Conservation (phyloP, 805 yeast species). For the Naumovozyma castellii region DNA sequence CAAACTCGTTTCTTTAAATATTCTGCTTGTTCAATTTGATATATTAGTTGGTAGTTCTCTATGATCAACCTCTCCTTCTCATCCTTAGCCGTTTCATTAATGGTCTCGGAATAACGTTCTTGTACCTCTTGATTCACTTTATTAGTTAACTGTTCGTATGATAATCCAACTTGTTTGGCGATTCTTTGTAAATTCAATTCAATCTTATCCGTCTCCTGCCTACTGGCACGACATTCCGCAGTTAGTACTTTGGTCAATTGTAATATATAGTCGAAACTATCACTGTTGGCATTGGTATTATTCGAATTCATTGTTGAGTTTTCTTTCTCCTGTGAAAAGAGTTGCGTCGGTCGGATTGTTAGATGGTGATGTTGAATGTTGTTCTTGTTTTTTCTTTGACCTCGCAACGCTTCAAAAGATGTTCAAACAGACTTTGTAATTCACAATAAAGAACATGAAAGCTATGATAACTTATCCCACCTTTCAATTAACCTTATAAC, state of each 20-base stretch:
- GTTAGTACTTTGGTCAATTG: slow-evolving; percentile 20
- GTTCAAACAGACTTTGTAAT: too few relatives aligned
- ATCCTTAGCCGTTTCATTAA: not conserved
- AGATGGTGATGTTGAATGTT: too few relatives aligned
- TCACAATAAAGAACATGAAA: too few relatives aligned
- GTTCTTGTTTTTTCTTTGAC: too few relatives aligned
- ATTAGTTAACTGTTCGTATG: slow-evolving; percentile 17
- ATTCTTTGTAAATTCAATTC: slow-evolving; percentile 17
- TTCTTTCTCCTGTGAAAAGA: too few relatives aligned
- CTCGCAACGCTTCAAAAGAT: too few relatives aligned
- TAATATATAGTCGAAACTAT: slow-evolving; percentile 24
- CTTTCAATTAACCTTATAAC: too few relatives aligned
- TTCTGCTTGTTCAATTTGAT: slow-evolving; percentile 25
- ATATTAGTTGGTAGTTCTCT: slow-evolving; percentile 22
- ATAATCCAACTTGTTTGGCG: slow-evolving; percentile 23
- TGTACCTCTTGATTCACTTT: slow-evolving; percentile 7
- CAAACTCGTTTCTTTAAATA: slow-evolving; percentile 20
- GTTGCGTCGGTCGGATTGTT: too few relatives aligned
- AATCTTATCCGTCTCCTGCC: slow-evolving; percentile 24
- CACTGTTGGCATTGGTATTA: slow-evolving; percentile 6
- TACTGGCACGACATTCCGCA: slow-evolving; percentile 17
- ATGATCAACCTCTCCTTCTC: slow-evolving; percentile 14
- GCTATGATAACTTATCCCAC: too few relatives aligned
- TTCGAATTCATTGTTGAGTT: not conserved
- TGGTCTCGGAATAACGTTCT: not conserved